A percentile compares a stretch with the other conserved stretches of the same genome.
Conservation (phyloP, 192 early-diverging fungal species). For the Coemansia sp. region DNA sequence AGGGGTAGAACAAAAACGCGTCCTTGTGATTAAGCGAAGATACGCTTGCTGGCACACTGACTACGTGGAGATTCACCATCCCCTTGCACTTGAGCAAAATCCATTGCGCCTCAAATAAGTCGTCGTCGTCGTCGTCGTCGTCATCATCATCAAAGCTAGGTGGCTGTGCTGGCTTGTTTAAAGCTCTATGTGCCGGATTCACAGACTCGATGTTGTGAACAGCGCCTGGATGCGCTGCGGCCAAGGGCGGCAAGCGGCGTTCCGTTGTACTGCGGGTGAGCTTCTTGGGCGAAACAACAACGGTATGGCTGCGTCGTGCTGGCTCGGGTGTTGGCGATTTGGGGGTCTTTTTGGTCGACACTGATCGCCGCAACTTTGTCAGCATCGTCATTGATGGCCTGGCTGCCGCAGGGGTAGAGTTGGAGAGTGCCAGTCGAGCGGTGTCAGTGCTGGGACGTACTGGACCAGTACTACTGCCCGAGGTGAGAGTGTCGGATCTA, state of each 20-base stretch:
- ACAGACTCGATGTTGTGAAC: neutral
- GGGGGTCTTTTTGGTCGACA: conserved; percentile 26
- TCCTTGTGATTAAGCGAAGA: conserved; percentile 51
- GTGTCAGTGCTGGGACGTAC: neutral
- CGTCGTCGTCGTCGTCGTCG: conserved; percentile 5
- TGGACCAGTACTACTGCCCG: neutral
- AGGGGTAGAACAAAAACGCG: conserved; percentile 44
- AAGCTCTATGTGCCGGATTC: neutral
- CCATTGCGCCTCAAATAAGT: conserved; percentile 29
- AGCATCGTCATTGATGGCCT: conserved; percentile 19
- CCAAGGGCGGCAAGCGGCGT: neutral
- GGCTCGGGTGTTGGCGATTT: neutral
- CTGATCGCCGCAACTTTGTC: conserved; percentile 31
- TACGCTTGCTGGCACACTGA: conserved; percentile 30
- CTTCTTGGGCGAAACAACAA: conserved; percentile 8
- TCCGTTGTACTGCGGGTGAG: conserved; percentile 6
- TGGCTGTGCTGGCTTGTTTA: neutral
- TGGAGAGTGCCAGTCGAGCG: neutral
- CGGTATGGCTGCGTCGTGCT: conserved; percentile 6
- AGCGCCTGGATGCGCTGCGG: neutral
- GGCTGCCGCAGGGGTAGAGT: neutral
- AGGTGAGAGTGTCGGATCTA: neutral
- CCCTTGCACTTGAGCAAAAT: conserved; percentile 50
- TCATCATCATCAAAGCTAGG: neutral
- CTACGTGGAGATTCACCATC: conserved; percentile 40